Conservation (phyloP, 306 rosid species). For the Crotalaria pallida region DNA sequence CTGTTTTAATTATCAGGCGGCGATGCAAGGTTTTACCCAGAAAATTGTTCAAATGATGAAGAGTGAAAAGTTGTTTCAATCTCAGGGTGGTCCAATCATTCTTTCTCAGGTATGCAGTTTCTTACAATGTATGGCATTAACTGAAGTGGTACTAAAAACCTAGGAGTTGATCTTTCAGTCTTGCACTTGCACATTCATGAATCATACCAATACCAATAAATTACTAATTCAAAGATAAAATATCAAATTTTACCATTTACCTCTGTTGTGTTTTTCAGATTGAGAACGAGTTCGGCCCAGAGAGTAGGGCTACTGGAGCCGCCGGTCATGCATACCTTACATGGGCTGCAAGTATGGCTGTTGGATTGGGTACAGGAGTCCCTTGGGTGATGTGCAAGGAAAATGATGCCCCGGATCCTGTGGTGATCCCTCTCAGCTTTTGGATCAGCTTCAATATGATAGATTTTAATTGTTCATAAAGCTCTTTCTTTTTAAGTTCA, state of each 20-base stretch:
- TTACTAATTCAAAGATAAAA: background rate
- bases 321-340: conserved; percentile 67
- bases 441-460: background rate
- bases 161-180: background rate
- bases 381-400: conserved; percentile 99
- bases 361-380: conserved; percentile 77
- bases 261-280: conserved; percentile 37
- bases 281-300: conserved; percentile 90
- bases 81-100: conserved; percentile 96
- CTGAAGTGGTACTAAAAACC: background rate
- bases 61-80: conserved; percentile 69
- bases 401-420: conserved; percentile 96
- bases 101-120: conserved; percentile 70
- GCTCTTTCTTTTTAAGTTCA: background rate
- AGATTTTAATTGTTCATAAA: background rate
- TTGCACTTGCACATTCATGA: background rate
- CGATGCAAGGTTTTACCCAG: conserved; percentile 88
- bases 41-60: conserved; percentile 92
- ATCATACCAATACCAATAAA: background rate
- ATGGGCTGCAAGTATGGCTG: conserved; percentile 98
- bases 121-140: background rate
- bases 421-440: conserved; percentile 42
- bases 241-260: background rate
- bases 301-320: conserved; percentile 53
- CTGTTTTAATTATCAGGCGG: conserved; percentile 42